A percentile compares a stretch with the other conserved stretches of the same genome.
Evolutionary conservation across 2,329 filamentous ascomycete species (phyloP).

Genomic region (Reticulascus tulasneorum): DNA sequence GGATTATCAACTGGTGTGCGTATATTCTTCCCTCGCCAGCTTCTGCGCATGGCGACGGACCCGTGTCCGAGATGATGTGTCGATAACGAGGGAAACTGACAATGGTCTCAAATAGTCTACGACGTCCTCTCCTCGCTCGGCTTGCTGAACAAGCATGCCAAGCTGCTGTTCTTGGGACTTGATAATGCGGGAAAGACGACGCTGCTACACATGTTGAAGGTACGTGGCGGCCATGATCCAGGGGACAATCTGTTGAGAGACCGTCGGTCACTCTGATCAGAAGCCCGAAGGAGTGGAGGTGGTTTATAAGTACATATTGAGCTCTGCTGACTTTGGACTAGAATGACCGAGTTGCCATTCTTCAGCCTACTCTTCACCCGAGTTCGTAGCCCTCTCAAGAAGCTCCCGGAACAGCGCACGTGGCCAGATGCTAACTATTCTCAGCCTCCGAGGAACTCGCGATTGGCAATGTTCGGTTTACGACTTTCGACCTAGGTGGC

Average conservation of each 20-base stretch:
- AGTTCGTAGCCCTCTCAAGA: conserved; percentile 52
- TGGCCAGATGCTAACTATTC: conserved; percentile 18
- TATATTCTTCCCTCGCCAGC: conserved; percentile 21
- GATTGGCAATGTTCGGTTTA: conserved; percentile 91
- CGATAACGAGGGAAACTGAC: conserved; percentile 26
- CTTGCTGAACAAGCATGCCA: conserved; percentile 92
- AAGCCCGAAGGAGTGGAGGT: too few relatives aligned
- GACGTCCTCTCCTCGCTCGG: conserved; percentile 84
- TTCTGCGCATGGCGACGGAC: too few relatives aligned
- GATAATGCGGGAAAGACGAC: conserved; percentile 96
- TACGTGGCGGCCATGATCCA: conserved; percentile 38
- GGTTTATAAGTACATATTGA: too few relatives aligned
- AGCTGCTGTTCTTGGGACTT: conserved; percentile 88
- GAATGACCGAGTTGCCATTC: conserved; percentile 90
- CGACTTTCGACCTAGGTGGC: conserved; percentile 88
- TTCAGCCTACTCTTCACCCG: conserved; percentile 86
- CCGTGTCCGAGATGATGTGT: conserved; percentile 2
- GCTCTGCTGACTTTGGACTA: conserved; percentile 29
- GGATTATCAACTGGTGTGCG: conserved; percentile 95
- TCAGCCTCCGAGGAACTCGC: conserved; percentile 84
- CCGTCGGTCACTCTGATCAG: too few relatives aligned
- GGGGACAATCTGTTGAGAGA: too few relatives aligned
- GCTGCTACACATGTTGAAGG: conserved; percentile 92
- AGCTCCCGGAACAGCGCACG: conserved; percentile 12
- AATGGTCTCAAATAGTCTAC: conserved; percentile 55